Evolutionary conservation across 2,329 filamentous ascomycete genomes (phyloP), one percentile per base, ranked within the genome.

Genomic region (Cucurbitaria berberidis): DNA sequence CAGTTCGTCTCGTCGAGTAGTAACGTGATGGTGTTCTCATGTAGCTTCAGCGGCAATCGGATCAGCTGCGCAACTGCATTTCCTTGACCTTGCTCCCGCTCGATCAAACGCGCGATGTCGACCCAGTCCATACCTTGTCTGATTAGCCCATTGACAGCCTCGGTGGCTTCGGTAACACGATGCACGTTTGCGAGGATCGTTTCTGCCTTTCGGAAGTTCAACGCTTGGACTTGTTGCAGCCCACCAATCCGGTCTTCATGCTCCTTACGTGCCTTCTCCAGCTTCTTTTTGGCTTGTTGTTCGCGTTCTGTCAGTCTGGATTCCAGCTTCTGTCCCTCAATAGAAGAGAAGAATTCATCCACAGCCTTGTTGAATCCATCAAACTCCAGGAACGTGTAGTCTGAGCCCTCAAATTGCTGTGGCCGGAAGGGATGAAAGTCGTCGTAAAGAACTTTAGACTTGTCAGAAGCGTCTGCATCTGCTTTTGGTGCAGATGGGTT

Each of bases 51-150:
- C 0, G 95, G 93, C 16, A 96, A 78, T 70, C 89, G 90, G 68
- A 99, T 96, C 39, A 92, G 87, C 52, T 89, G 84, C 1, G 95
- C 95, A 7, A 99, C 92, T 0, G 90, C 86, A 61, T 99, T 99
- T 24, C 86, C 82, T 43, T 87, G 82, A 55, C 81, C 86, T 72
- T 96, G 90, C 72, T 98, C 93, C 61, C 91, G 85, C 71, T 96
- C 91, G 46, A 99, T 90, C 57, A 99, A 78, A 53, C 89, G 89
- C 9, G 85, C 91, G 66, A 98, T 93, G 61, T 97, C 90, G 10
- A 91, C 86, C 95, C 95, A 99, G 66, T 99, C 95, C 92, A 98
- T 98, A 10, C 93, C 93, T 68, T 96, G 91, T 5, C 86, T 86
- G 54, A 99, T 86, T n/a, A 98, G 79, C 0, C 91, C 90, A 72